Percentiles rank a stretch among this genome's conserved stretches.
phyloP scores from a whole-genome alignment of 108 stramenopile genomes.

The Fistulifera pelliculosa region DNA sequence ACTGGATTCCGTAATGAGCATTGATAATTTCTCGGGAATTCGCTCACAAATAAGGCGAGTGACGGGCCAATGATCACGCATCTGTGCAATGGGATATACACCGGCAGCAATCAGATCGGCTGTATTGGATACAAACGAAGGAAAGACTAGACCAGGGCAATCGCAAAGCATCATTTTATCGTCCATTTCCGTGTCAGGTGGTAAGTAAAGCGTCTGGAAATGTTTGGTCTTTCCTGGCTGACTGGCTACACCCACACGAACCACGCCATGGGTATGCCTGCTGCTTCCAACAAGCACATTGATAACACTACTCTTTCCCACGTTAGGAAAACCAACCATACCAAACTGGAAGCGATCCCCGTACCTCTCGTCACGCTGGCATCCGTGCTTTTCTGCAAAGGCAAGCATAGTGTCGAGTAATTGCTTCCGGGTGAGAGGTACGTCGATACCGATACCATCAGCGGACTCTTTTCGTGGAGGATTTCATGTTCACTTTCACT shows the following conservation, averaged over 20 bases:
- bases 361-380: conserved; percentile 45
- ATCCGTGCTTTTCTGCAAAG: conserved; percentile 57
- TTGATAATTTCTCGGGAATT: conserved; percentile 84
- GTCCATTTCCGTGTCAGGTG: conserved; percentile 28
- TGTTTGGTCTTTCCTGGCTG: conserved; percentile 99
- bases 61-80: conserved; percentile 93
- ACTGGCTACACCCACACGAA: conserved; percentile 91
- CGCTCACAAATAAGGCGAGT: conserved; percentile 80
- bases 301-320: conserved; percentile 96
- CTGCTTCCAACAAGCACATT: conserved; percentile 93
- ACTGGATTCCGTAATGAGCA: conserved; percentile 85
- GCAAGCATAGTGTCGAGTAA: conserved; percentile 52
- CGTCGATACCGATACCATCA: conserved; percentile 32
- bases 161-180: conserved; percentile 91
- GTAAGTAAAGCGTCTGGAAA: conserved; percentile 94
- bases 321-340: conserved; percentile 97
- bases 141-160: conserved; percentile 99
- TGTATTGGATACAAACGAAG: conserved; percentile 92
- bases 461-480: conserved; percentile 3
- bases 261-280: conserved; percentile 77
- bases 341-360: conserved; percentile 80
- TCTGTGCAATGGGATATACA: conserved; percentile 95
- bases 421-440: conserved; percentile 61
- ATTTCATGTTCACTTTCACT: conserved; percentile 22
- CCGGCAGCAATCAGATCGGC: conserved; percentile 95